Evolutionary conservation across 2,329 filamentous ascomycete species (phyloP).

Genomic region (Aureobasidium musti): DNA sequence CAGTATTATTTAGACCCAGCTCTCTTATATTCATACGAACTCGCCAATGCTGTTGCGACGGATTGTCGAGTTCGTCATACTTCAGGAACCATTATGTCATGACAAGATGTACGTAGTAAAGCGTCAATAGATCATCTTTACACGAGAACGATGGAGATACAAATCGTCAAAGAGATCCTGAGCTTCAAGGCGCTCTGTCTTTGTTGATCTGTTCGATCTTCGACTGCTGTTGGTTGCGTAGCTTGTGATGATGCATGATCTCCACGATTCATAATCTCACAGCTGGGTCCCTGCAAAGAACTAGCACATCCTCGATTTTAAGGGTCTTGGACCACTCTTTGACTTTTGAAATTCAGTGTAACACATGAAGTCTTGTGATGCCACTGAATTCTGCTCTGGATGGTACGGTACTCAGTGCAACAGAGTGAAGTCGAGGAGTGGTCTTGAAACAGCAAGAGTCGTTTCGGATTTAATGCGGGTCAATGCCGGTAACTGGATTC

Average conservation of each 20-base stretch:
- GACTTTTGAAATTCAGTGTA: neutral
- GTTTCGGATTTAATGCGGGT: neutral
- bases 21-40: neutral
- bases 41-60: slow-evolving; percentile 13
- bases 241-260: neutral
- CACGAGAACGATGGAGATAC: slow-evolving; percentile 4
- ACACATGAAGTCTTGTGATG: neutral
- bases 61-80: slow-evolving; percentile 29
- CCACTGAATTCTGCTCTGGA: neutral
- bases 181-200: neutral
- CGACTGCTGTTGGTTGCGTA: neutral
- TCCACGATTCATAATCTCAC: slow-evolving; percentile 15
- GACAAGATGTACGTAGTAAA: slow-evolving; percentile 23
- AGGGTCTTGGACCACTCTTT: neutral
- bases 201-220: neutral
- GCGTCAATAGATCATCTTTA: slow-evolving; percentile 14
- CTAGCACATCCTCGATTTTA: neutral
- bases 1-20: neutral
- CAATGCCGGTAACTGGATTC: neutral
- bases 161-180: neutral
- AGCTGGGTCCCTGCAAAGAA: neutral
- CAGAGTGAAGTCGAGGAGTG: neutral
- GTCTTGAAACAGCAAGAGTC: neutral
- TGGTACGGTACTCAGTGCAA: neutral
- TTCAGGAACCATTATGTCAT: slow-evolving; percentile 29